Conservation (phyloP, 169 alveolate genomes). For the Theileria sp. region DNA sequence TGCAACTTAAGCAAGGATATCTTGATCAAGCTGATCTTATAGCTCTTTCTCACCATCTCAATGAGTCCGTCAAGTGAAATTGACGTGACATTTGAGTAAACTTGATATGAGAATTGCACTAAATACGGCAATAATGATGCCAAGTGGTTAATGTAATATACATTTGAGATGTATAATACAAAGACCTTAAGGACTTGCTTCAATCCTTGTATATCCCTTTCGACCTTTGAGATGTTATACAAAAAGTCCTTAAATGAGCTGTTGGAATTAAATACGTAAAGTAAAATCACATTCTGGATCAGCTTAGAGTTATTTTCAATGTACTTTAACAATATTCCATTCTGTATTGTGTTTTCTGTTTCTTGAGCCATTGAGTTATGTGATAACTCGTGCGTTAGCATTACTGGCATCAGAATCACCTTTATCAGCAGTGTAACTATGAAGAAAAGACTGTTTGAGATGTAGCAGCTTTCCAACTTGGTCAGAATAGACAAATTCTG, state of each 20-base stretch:
- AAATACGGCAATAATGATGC: slow-evolving; percentile 31
- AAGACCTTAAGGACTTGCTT: slow-evolving; percentile 20
- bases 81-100: background rate
- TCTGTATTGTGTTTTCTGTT: background rate
- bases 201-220: slow-evolving; percentile 23
- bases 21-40: slow-evolving; percentile 14
- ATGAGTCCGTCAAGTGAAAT: background rate
- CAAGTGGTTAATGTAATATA: slow-evolving; percentile 10
- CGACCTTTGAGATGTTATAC: slow-evolving; percentile 12
- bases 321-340: background rate
- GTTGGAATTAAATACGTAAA: slow-evolving; percentile 33
- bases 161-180: slow-evolving; percentile 43
- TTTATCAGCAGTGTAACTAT: background rate
- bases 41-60: slow-evolving; percentile 25
- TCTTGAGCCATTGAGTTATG: background rate
- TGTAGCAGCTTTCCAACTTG: background rate
- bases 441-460: slow-evolving; percentile 6
- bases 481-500: background rate
- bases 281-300: slow-evolving; percentile 19
- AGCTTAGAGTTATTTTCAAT: slow-evolving; percentile 16
- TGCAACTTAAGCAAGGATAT: slow-evolving; percentile 40
- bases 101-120: slow-evolving; percentile 18
- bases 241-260: slow-evolving; percentile 47
- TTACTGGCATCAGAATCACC: slow-evolving; percentile 2
- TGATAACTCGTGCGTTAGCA: slow-evolving; percentile 6